Percentiles rank a stretch among this genome's conserved stretches.
Conservation (phyloP, 129 eudicot species). For the Heracleum sosnowskyi region DNA sequence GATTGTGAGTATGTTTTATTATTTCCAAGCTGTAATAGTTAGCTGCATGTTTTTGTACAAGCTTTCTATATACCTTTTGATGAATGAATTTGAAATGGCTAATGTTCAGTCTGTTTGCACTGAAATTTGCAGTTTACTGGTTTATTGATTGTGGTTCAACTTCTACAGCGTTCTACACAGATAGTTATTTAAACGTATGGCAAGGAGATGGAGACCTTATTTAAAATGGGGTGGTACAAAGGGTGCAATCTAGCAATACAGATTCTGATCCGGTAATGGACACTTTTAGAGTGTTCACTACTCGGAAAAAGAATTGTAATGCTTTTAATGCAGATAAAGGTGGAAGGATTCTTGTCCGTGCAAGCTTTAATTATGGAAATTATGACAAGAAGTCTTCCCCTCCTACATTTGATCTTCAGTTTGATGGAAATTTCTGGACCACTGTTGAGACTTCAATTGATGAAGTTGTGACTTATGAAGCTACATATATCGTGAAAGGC, state of each 20-base stretch:
- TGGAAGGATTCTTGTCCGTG: constrained; percentile 39
- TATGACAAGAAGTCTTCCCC: constrained; percentile 53
- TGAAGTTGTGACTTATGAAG: constrained; percentile 25
- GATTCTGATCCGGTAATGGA: constrained; percentile 24
- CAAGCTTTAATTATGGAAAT: constrained; percentile 64
- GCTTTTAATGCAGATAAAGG: constrained; percentile 17
- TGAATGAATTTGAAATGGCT: background rate
- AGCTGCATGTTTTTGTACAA: background rate
- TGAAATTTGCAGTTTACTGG: constrained; percentile 25
- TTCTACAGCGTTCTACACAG: constrained; percentile 27
- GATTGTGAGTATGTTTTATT: background rate
- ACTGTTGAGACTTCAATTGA: constrained; percentile 30
- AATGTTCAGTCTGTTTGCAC: background rate
- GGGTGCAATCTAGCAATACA: constrained; percentile 30
- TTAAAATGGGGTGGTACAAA: constrained; percentile 29
- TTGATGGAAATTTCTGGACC: constrained; percentile 61
- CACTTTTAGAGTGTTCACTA: constrained; percentile 55
- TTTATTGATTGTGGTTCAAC: constrained; percentile 49
- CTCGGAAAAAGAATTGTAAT: constrained; percentile 45
- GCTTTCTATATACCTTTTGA: too few species aligned
- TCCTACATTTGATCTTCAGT: constrained; percentile 52
- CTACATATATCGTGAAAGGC: constrained; percentile 28
- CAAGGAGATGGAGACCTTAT: constrained; percentile 33
- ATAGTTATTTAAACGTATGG: constrained; percentile 40
- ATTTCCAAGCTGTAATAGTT: background rate